Evolutionary conservation across 352 stramenopile species (phyloP), one percentile per base, ranked within the genome.

Genomic region (Chrysophaeum taylorii): DNA sequence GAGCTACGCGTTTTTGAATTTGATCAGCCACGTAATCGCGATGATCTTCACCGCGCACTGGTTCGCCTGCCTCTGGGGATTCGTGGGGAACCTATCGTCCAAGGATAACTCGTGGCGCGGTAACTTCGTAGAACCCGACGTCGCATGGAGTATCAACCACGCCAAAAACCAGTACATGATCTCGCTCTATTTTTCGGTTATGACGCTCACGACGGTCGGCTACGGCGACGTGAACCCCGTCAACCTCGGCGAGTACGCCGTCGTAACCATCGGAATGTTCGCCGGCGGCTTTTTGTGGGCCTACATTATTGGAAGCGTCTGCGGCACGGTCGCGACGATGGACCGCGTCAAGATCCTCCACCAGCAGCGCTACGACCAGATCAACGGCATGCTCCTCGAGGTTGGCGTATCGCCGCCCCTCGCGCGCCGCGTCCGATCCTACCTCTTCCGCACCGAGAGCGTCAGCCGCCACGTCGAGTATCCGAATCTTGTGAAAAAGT

Each of bases 201-300:
- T 73, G 70, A 78, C 73, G 7, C 39, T 78, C 15, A 73, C 73
- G 14, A 78, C 73, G 2, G 76, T 78, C n/a, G 73, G 73, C 27
- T 78, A 63, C 33, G 73, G 72, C n/a, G 73, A 76, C 53, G 61
- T 73, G 25, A 35, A 63, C 23, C 41, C 70, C 7, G 14, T 31
- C 31, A 77, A 48, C 33, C 27, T 54, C 15, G 4, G 39, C 25
- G 73, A 78, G 71, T 61, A 69, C 14, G 74, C 41, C 27, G 33
- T 78, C 1, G 62, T 53, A 0, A 63, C 74, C 37, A 16, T 77
- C 5, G 37, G 27, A 1, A 78, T 78, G 73, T 64, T 75, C 25
- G 2, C 71, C 7, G 73, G 73, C 43, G 70, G 70, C 18, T 64
- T 37, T 27, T 43, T 70, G 45, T 78, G 73, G 33, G 73, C 73